Evolutionary conservation across 2,329 filamentous ascomycete genomes (phyloP).

Genomic region (Colletotrichum sublineola): DNA sequence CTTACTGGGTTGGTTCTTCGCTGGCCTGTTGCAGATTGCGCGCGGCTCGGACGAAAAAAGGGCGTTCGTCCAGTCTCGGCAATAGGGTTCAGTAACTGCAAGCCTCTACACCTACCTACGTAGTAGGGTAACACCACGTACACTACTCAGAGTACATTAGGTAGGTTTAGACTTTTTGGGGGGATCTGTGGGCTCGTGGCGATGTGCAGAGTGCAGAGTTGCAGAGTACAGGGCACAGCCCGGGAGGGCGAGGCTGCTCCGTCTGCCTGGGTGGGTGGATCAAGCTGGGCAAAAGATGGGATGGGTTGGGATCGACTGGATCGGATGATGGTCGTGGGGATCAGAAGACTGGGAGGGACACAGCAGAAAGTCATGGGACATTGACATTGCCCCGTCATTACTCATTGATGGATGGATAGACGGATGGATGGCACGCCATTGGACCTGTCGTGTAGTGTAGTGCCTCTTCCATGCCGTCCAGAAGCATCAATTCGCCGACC

Average conservation of each 20-base stretch:
- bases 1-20: too few species aligned
- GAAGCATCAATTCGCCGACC: not conserved
- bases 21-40: not conserved
- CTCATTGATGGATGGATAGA: too few species aligned
- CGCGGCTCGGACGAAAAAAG: not conserved
- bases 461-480: too few species aligned
- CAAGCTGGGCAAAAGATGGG: constrained; percentile 1
- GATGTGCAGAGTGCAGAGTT: too few species aligned
- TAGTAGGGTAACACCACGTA: too few species aligned
- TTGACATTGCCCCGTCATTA: too few species aligned
- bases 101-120: too few species aligned
- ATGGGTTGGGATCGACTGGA: constrained; percentile 15
- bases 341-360: not conserved
- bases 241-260: not conserved
- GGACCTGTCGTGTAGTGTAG: too few species aligned
- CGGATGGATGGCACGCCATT: too few species aligned
- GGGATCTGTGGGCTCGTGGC: not conserved
- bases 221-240: constrained; percentile 21
- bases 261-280: not conserved
- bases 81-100: not conserved
- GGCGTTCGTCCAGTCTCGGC: not conserved
- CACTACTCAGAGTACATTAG: too few species aligned
- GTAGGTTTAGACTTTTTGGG: not conserved
- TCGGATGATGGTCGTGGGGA: constrained; percentile 25
- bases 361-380: constrained; percentile 19